Conservation (phyloP, 208 protist species). For the Acanthamoeba triangularis region DNA sequence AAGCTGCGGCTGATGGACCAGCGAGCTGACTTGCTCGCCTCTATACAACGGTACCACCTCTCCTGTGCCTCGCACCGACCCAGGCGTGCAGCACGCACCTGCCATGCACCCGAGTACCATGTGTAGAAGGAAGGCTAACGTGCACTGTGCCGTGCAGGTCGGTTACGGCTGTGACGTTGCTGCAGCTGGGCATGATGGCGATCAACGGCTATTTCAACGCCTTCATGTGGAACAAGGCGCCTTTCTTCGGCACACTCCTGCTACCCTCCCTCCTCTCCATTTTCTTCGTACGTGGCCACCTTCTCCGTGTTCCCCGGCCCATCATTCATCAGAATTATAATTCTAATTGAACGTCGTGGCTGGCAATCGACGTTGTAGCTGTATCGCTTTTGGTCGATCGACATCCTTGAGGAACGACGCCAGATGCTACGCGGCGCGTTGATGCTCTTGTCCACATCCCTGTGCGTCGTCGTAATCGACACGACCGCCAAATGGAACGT, state of each 20-base stretch:
- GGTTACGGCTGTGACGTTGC: conserved; percentile 15
- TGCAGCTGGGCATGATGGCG: conserved; percentile 19
- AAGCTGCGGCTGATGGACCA: conserved; percentile 59
- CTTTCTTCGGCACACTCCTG: conserved; percentile 26
- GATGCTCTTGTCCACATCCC: background rate
- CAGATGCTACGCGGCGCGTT: conserved; percentile 16
- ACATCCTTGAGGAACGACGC: background rate
- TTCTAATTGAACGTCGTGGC: background rate
- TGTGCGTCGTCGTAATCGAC: conserved; percentile 28
- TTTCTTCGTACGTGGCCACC: background rate
- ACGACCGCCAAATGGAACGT: conserved; percentile 50
- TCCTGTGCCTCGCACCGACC: background rate
- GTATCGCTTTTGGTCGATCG: conserved; percentile 40
- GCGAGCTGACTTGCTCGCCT: conserved; percentile 32
- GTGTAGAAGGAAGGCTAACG: background rate
- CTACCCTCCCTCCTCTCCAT: conserved; percentile 4
- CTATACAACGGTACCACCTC: background rate
- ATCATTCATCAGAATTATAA: background rate
- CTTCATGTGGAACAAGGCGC: conserved; percentile 68
- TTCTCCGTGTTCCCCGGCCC: background rate
- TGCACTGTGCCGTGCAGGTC: background rate
- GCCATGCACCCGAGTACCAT: background rate
- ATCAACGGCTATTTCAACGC: conserved; percentile 34
- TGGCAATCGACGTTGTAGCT: background rate
- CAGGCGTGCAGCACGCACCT: background rate